Evolutionary conservation across 2,329 filamentous ascomycete species (phyloP), one percentile per base, ranked within the genome.

Genomic region (Leptographium wingfieldii): DNA sequence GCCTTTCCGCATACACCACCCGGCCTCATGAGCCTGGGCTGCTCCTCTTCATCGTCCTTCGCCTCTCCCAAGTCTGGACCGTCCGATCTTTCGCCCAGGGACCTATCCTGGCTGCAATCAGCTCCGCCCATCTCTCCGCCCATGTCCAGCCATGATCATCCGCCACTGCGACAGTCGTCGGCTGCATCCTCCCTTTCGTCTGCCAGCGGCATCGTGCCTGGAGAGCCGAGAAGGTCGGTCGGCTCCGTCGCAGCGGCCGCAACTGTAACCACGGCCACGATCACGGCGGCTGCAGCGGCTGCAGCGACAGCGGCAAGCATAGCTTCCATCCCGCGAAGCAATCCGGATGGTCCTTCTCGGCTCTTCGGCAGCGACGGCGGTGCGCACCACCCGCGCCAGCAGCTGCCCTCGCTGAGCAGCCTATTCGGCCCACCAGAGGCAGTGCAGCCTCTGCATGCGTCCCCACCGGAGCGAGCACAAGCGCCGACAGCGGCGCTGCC

Each of bases 111-210:
- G 76, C 73, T 59, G 27, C 59, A 72, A 57, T 71, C 72, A 57
- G 68, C 70, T 63, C 69, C 71, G 61, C 75, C 76, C 61, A 71
- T 78, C 63, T 79, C 79, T 63, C 76, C 80, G 69, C 77, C 78
- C 65, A 83, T 83, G 81, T 79, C 80, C 68, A 77, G 74, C 70
- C 78, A 82, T 81, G 80, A 80, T 61, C 64, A 57, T 31, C 77
- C 74, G 63, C 68, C 71, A 64, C 68, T 72, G 63, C 60, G 56
- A 2, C 27, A 43, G 14, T 57, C 60, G 33, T 22, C 33, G 1
- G 55, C 53, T n/a, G 49, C 35, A 35, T 59, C 61, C 14, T 25
- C 59, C 25, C 14, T 33, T 5, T 38, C 55, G 22, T 56, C 60
- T 1, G 51, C 59, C 43, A 52, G 38, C 25, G 73, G 70, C 67